Evolutionary conservation across 805 yeast species (phyloP).

Genomic region (Jamesozyma hellenica): DNA sequence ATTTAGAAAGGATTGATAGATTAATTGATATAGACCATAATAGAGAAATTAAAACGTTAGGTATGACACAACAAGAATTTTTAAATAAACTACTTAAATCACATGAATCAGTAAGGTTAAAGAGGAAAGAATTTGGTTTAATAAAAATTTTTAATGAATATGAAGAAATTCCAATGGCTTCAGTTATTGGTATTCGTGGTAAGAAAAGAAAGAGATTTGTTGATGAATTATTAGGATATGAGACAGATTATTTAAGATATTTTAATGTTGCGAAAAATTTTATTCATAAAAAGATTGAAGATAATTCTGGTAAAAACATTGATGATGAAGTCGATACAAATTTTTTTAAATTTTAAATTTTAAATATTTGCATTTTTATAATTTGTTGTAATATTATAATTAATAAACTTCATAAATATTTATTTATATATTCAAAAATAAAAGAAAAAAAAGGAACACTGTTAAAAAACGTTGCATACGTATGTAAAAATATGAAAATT

Average conservation of each 20-base stretch:
- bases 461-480: too few relatives aligned
- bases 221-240: constrained; percentile 27
- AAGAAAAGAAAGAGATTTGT: constrained; percentile 28
- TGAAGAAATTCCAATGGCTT: constrained; percentile 29
- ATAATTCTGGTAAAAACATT: not conserved
- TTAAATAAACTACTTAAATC: constrained; percentile 15
- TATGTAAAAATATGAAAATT: too few relatives aligned
- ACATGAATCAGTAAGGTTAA: constrained; percentile 13
- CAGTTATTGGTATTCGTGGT: constrained; percentile 30
- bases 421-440: too few relatives aligned
- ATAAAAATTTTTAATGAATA: constrained; percentile 27
- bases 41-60: constrained; percentile 4
- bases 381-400: too few relatives aligned
- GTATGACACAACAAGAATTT: constrained; percentile 19
- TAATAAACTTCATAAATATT: too few relatives aligned
- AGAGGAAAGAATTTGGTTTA: constrained; percentile 26
- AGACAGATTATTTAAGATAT: constrained; percentile 24
- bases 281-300: constrained; percentile 6
- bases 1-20: constrained; percentile 7
- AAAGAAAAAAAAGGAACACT: too few relatives aligned
- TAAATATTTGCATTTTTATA: too few relatives aligned
- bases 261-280: constrained; percentile 18
- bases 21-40: constrained; percentile 11
- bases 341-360: constrained; percentile 3
- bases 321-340: constrained; percentile 2